phyloP scores from a whole-genome alignment of 805 yeast genomes.

The Yarrowia osloensis region DNA sequence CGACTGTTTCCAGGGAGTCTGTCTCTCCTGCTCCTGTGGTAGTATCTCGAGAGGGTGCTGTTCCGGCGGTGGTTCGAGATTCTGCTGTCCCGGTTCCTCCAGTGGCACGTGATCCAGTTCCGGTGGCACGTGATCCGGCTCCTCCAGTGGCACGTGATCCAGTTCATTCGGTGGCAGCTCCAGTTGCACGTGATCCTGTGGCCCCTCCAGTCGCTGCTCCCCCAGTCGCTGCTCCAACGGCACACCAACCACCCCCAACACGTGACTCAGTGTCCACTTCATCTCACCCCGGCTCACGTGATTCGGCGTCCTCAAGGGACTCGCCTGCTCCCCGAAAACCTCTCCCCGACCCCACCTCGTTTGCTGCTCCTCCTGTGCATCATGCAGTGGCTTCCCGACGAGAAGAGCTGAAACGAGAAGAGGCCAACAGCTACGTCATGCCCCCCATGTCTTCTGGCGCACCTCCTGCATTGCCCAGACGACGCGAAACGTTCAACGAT shows the following conservation, averaged over 20 bases:
- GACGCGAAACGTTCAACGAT: background rate
- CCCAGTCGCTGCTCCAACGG: background rate
- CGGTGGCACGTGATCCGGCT: background rate
- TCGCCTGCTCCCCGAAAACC: background rate
- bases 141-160: background rate
- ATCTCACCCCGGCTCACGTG: background rate
- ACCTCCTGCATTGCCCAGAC: background rate
- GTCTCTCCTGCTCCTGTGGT: background rate
- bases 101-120: background rate
- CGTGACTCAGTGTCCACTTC: background rate
- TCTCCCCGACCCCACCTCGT: background rate
- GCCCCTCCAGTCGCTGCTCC: background rate
- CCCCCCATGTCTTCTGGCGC: too few species aligned
- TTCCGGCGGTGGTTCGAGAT: too few species aligned
- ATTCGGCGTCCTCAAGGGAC: background rate
- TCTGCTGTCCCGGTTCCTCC: too few species aligned
- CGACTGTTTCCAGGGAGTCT: too few species aligned
- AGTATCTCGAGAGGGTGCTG: background rate
- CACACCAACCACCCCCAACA: background rate
- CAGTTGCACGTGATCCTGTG: background rate
- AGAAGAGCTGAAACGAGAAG: background rate
- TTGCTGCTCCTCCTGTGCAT: constrained; percentile 22
- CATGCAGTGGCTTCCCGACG: constrained; percentile 9
- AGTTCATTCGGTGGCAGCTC: too few species aligned
- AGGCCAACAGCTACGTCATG: background rate